Conservation (phyloP, 2,329 filamentous ascomycete species). For the Pseudofabraea citricarpa region DNA sequence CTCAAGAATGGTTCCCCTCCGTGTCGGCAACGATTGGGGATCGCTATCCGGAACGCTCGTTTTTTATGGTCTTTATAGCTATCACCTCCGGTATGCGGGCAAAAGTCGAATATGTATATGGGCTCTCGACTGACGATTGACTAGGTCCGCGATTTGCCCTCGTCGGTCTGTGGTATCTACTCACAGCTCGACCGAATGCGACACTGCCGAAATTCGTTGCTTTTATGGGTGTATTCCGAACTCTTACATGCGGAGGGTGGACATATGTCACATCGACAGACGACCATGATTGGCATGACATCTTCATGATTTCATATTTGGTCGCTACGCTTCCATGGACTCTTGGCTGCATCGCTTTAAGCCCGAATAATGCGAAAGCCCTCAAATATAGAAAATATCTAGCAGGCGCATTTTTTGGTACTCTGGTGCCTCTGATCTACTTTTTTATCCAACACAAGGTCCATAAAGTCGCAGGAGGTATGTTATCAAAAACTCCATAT, state of each 20-base stretch:
- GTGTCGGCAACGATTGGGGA: slow-evolving; percentile 97
- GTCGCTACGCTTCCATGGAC: slow-evolving; percentile 96
- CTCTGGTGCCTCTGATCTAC: slow-evolving; percentile 84
- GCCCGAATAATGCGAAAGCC: slow-evolving; percentile 75
- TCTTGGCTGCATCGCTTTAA: slow-evolving; percentile 79
- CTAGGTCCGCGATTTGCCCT: slow-evolving; percentile 87
- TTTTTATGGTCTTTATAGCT: slow-evolving; percentile 97
- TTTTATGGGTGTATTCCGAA: slow-evolving; percentile 77
- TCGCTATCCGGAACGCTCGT: slow-evolving; percentile 90
- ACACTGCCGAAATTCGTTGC: slow-evolving; percentile 78
- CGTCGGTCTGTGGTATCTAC: slow-evolving; percentile 85
- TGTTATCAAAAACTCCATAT: slow-evolving; percentile 12
- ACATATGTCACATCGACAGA: slow-evolving; percentile 98
- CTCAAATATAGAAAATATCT: slow-evolving; percentile 87
- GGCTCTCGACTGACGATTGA: slow-evolving; percentile 10
- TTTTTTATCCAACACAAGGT: slow-evolving; percentile 99
- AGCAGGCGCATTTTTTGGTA: slow-evolving; percentile 81
- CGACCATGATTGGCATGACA: slow-evolving; percentile 97
- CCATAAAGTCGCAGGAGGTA: slow-evolving; percentile 88
- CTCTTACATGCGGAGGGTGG: slow-evolving; percentile 93
- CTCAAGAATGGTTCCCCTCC: slow-evolving; percentile 93
- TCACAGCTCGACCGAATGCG: slow-evolving; percentile 72
- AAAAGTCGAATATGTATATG: not conserved
- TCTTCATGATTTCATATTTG: slow-evolving; percentile 98
- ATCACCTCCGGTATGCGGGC: slow-evolving; percentile 73